Conservation (phyloP, 305 asterid genomes). For the Solanum chacoense region DNA sequence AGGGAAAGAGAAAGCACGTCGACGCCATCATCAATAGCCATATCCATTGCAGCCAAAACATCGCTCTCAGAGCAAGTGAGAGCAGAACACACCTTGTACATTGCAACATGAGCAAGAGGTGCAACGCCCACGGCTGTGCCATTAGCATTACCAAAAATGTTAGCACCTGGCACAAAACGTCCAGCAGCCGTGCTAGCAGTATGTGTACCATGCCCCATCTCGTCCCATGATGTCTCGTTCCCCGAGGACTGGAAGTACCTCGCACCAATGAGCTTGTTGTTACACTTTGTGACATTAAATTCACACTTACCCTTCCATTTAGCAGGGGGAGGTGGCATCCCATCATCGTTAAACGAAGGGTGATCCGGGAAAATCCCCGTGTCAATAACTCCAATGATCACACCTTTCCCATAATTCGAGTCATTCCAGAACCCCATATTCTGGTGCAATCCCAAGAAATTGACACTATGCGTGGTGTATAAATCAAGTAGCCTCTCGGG, state of each 20-base stretch:
- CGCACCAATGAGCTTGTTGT: slow-evolving; percentile 51
- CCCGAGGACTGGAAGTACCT: slow-evolving; percentile 7
- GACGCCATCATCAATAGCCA: background rate
- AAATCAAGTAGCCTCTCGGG: slow-evolving; percentile 9
- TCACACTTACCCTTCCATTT: slow-evolving; percentile 55
- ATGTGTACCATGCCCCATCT: slow-evolving; percentile 42
- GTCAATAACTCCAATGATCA: slow-evolving; percentile 42
- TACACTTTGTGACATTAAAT: slow-evolving; percentile 13
- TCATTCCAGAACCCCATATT: slow-evolving; percentile 38
- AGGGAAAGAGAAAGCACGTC: slow-evolving; percentile 4
- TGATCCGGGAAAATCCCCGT: slow-evolving; percentile 29
- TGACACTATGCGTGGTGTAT: slow-evolving; percentile 40
- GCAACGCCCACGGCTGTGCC: slow-evolving; percentile 54
- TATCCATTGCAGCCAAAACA: slow-evolving; percentile 26
- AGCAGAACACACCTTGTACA: slow-evolving; percentile 28
- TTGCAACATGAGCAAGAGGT: slow-evolving; percentile 44
- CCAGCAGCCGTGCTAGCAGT: slow-evolving; percentile 48
- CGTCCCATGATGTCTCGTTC: slow-evolving; percentile 9
- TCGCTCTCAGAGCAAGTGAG: slow-evolving; percentile 9
- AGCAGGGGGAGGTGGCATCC: slow-evolving; percentile 44
- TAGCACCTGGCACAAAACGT: slow-evolving; percentile 27
- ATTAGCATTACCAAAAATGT: slow-evolving; percentile 30
- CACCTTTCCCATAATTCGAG: slow-evolving; percentile 37
- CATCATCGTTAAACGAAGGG: slow-evolving; percentile 32
- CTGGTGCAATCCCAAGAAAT: slow-evolving; percentile 31